Conservation (phyloP, 2,329 filamentous ascomycete species). For the Aotearoamyces nothofagi region DNA sequence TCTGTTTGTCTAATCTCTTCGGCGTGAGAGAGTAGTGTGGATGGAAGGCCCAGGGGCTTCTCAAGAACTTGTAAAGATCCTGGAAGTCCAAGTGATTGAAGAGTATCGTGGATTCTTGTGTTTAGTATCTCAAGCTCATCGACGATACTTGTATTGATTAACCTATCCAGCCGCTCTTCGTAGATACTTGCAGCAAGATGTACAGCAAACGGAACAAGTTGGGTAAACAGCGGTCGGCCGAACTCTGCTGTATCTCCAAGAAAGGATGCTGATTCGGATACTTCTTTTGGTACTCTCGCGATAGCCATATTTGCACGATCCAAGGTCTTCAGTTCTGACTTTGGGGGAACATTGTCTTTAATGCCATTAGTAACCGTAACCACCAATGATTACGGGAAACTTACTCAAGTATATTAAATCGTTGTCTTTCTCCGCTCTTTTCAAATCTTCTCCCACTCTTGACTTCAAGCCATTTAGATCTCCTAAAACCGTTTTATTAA, state of each 20-base stretch:
- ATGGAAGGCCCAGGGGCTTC: conserved; percentile 81
- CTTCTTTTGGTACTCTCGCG: conserved; percentile 63
- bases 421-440: conserved; percentile 89
- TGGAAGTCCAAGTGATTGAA: conserved; percentile 74
- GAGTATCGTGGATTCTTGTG: conserved; percentile 59
- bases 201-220: conserved; percentile 88
- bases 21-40: conserved; percentile 72
- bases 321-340: conserved; percentile 72
- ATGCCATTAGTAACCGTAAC: conserved; percentile 17
- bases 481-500: conserved; percentile 67
- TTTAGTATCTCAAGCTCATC: conserved; percentile 73
- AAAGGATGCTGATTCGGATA: conserved; percentile 65
- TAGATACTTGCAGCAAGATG: conserved; percentile 94
- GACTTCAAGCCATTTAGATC: conserved; percentile 75
- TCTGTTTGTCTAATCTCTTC: conserved; percentile 90
- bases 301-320: conserved; percentile 83
- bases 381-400: conserved; percentile 12
- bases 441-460: conserved; percentile 73
- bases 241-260: conserved; percentile 70
- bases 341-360: conserved; percentile 62
- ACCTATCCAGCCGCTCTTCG: conserved; percentile 75
- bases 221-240: conserved; percentile 73
- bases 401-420: conserved; percentile 81
- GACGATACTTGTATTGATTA: conserved; percentile 79
- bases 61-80: conserved; percentile 89